phyloP scores from a whole-genome alignment of 371 early-diverging fungal species.

The Rhizopus arrhizus region DNA sequence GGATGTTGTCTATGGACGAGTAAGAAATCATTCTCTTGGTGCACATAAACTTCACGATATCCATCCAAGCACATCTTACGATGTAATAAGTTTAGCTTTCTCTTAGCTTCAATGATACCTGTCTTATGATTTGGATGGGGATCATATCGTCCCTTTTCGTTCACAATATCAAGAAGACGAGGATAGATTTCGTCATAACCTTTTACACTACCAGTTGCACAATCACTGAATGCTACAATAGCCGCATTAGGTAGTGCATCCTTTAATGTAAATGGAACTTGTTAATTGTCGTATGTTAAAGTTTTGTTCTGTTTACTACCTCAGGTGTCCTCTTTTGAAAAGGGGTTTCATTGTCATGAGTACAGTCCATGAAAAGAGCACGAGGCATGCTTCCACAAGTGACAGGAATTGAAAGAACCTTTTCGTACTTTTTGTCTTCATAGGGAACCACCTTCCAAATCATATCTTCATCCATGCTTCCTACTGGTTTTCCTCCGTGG shows the following conservation, averaged over 20 bases:
- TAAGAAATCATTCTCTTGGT: conserved; percentile 90
- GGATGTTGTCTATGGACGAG: conserved; percentile 93
- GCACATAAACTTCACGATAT: conserved; percentile 89
- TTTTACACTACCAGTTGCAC: conserved; percentile 93
- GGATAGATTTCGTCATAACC: conserved; percentile 96
- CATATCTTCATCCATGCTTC: conserved; percentile 68
- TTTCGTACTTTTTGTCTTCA: conserved; percentile 45
- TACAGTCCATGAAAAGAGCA: conserved; percentile 97
- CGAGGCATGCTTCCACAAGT: conserved; percentile 68
- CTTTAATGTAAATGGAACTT: conserved; percentile 16
- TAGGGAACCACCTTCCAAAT: conserved; percentile 52
- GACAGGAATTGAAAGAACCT: conserved; percentile 39
- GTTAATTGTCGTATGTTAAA: neutral
- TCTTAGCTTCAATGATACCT: conserved; percentile 76
- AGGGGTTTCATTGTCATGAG: conserved; percentile 97
- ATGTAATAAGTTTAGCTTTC: conserved; percentile 75
- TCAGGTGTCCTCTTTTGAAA: conserved; percentile 82
- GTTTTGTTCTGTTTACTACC: conserved; percentile 9
- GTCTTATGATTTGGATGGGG: conserved; percentile 51
- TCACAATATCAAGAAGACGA: conserved; percentile 81
- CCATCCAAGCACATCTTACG: conserved; percentile 79
- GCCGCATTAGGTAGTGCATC: conserved; percentile 93
- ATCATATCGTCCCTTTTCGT: conserved; percentile 79
- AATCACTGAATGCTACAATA: conserved; percentile 84
- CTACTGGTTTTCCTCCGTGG: conserved; percentile 87